These are phyloP conservation scores for Xylaria venustula DNA, from an alignment of 495 filamentous ascomycete species.

Conservation along the genomic window DNA sequence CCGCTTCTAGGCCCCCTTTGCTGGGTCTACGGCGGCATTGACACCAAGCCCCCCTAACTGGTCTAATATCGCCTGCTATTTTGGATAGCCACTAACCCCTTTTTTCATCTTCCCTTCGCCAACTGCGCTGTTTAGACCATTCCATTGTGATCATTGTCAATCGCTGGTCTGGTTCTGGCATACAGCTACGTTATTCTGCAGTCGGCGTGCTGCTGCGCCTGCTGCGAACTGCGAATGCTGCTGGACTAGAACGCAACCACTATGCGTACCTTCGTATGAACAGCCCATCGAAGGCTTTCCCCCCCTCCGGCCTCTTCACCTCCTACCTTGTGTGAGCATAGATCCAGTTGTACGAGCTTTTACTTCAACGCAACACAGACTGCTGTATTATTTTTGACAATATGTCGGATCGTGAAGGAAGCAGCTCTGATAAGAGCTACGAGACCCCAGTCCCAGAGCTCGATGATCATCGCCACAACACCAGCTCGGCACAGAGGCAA, in stretches of 20 bases:
- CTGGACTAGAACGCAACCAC: conserved; percentile 29
- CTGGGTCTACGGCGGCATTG: conserved; percentile 92
- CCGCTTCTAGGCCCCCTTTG: conserved; percentile 89
- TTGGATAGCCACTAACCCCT: conserved; percentile 26
- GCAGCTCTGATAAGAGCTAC: conserved; percentile 46
- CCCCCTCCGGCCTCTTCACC: background rate
- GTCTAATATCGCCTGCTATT: conserved; percentile 28
- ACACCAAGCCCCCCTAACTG: conserved; percentile 98
- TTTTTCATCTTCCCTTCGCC: background rate
- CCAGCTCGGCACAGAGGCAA: conserved; percentile 59
- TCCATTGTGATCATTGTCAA: background rate
- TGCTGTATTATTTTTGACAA: conserved; percentile 25
- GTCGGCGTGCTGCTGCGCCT: conserved; percentile 37
- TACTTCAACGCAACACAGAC: too few relatives aligned
- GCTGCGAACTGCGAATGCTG: conserved; percentile 29
- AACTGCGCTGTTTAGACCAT: conserved; percentile 2
- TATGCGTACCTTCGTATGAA: conserved; percentile 32
- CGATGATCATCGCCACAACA: conserved; percentile 88
- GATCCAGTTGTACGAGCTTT: too few relatives aligned
- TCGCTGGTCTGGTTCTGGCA: conserved; percentile 7
- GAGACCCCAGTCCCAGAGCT: conserved; percentile 84
- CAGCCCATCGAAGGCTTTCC: conserved; percentile 30
- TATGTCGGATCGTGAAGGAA: conserved; percentile 61
- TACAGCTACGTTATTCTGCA: conserved; percentile 19
- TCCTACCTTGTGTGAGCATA: background rate